These are phyloP conservation scores for Macrophomina phaseolina DNA, from an alignment of 2,329 filamentous ascomycete species.

Conservation along the genomic window DNA sequence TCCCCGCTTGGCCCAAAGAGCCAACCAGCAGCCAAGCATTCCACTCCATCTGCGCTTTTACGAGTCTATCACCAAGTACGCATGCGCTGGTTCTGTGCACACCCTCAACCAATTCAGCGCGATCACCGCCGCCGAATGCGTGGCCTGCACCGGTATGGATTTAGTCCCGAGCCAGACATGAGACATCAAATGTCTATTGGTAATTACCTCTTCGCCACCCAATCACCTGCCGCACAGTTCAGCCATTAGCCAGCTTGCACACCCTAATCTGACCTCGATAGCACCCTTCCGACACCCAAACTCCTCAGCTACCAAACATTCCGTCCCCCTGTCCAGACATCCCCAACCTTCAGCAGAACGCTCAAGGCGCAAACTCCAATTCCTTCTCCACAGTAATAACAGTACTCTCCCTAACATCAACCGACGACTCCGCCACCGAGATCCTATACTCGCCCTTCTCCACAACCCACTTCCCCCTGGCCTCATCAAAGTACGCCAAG, in stretches of 20 bases:
- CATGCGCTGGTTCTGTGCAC: neutral
- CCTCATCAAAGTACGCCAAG: slow-evolving; percentile 68
- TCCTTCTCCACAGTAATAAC: neutral
- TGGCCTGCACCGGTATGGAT: neutral
- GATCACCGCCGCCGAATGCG: neutral
- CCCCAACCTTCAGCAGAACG: too few species aligned
- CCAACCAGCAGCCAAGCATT: neutral
- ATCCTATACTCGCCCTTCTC: slow-evolving; percentile 68
- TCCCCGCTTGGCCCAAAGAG: neutral
- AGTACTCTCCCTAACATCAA: slow-evolving; percentile 45
- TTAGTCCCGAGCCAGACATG: neutral
- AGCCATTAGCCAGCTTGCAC: too few species aligned
- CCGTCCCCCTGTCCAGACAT: too few species aligned
- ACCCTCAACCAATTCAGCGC: neutral
- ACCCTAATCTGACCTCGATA: too few species aligned
- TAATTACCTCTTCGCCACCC: neutral
- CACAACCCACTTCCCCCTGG: slow-evolving; percentile 65
- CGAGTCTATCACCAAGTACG: too few species aligned
- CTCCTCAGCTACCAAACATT: too few species aligned
- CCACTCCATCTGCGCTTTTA: neutral
- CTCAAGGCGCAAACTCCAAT: slow-evolving; percentile 13
- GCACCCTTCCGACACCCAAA: too few species aligned
- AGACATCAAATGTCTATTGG: slow-evolving; percentile 6
- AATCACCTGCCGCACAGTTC: neutral
- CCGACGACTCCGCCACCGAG: slow-evolving; percentile 65